Percentiles rank a stretch among this genome's conserved stretches.
These are phyloP conservation scores for Populus euphratica DNA, from an alignment of 345 rosid species.

Conservation along the genomic window DNA sequence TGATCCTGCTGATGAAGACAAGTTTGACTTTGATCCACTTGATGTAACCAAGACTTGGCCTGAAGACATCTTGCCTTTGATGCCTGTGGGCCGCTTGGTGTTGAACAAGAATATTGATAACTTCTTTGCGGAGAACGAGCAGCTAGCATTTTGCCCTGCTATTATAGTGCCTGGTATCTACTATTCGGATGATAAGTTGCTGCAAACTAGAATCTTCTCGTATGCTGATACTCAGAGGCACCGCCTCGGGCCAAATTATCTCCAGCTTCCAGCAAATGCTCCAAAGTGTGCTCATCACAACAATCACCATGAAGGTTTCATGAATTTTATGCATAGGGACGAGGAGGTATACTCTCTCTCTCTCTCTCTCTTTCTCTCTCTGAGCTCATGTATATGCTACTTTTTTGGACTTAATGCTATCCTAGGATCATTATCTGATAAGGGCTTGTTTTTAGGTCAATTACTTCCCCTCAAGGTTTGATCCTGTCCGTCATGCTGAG, in stretches of 20 bases:
- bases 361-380: neutral
- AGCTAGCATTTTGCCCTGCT: constrained; percentile 90
- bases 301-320: constrained; percentile 87
- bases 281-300: constrained; percentile 93
- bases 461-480: constrained; percentile 88
- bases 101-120: constrained; percentile 91
- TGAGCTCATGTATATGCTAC: too few species aligned
- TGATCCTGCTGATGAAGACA: constrained; percentile 79
- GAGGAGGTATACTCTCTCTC: constrained; percentile 59
- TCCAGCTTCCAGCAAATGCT: constrained; percentile 90
- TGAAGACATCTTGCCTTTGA: constrained; percentile 87
- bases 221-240: constrained; percentile 95
- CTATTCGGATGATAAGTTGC: constrained; percentile 85
- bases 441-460: constrained; percentile 42
- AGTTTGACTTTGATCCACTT: constrained; percentile 85
- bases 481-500: constrained; percentile 78
- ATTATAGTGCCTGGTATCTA: constrained; percentile 86
- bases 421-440: too few species aligned
- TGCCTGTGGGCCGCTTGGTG: constrained; percentile 94
- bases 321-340: constrained; percentile 91
- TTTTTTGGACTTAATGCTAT: too few species aligned
- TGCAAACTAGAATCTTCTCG: constrained; percentile 81
- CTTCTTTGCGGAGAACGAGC: constrained; percentile 93
- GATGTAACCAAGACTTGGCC: constrained; percentile 99
- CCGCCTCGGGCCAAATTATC: constrained; percentile 97